Evolutionary conservation across 768 basidiomycete species (phyloP), one percentile per base, ranked within the genome.

Genomic region (Tricholoma furcatifolium): DNA sequence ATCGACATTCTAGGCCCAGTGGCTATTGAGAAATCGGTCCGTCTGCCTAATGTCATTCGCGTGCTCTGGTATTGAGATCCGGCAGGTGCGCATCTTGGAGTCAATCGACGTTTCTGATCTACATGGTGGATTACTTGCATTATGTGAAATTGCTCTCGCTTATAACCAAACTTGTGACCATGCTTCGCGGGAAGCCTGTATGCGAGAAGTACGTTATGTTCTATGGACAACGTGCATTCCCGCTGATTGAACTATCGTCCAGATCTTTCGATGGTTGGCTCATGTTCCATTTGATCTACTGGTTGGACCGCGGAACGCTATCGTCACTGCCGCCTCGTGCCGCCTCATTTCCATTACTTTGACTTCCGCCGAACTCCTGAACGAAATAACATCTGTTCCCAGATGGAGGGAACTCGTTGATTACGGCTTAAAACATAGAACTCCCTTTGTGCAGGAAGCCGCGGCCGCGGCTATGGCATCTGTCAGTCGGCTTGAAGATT

Each of bases 101-200:
- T 85, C 88, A 7, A 65, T 81, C 18, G 93, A 97, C 67, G 54
- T 74, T 11, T 71, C 77, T 17, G 87, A 89, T 61, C 71, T 94
- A 9, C 94, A 98, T 62, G 96, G 96, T 2, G 85, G 79, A 8
- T 69, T 98, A n/a, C 72, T 85, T 20, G 84, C 82, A 1, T 73
- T 98, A 21, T 77, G 79, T 7, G 87, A 93, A 64, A 72, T 98
- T 14, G 84, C 91, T 0, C 65, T 70, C n/a, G 85, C 84, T 2
- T 85, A 78, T 57, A 71, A 67, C 14, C 65, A 75, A 39, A 51
- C 55, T 51, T 53, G 60, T 36, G 65, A 69, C 41, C 62, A 63
- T 24, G 65, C 55, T 24, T 62, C 65, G 58, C 64, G 67, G 50
- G 75, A 75, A 47, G 62, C 57, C 42, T 68, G 65, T 47, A 69